Base-by-base conservation (phyloP, 805 yeast species). In the Saccharomyces jurei region DNA sequence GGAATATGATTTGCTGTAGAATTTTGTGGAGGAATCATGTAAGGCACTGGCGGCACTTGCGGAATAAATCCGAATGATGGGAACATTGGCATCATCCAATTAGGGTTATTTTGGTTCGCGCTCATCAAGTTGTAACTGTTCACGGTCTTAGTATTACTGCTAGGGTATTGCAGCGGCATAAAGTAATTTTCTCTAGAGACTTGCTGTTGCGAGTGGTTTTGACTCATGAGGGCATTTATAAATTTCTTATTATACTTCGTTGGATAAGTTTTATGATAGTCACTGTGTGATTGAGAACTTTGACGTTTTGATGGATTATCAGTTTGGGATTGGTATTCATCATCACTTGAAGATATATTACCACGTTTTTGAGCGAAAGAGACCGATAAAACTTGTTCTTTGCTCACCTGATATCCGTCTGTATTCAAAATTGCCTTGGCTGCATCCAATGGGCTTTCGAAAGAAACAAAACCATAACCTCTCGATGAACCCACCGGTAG, bases 381-480 rank as follows among this genome's bases (percentile, higher is more conserved):
- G 41, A 87, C 91, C 63, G 77, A 77, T 52, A 85, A 71, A 61
- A 71, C 74, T 61, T 79, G 79, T 50, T 82, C 83, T 78, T 79
- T 80, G 80, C 60, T 57, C 10, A 68, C 48, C 46, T 54, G 62
- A 31, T 52, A 56, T 3, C 69, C 64, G 50, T 67, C 63, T 2
- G 71, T 84, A 52, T 78, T 83, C 49, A 80, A 79, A 53, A 86
- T 81, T 14, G 95, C 92, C 62, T 77, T 74, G 50, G 81, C 79
- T 6, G 95, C 94, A 63, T 83, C 80, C 50, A 80, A 73, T 53
- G 87, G 84, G 58, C 73, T 73, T 62, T 81, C 82, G 65, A 79
- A 88, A 70, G 89, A 86, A 52, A 87, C 88, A 73, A 88, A 88
- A 48, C 94, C 95, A 66, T 85, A 88, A 22, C 94, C 91, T 66